Evolutionary conservation across 139 green algal genomes (phyloP), one percentile per base, ranked within the genome.

Genomic region (Ettlia oleoabundans): DNA sequence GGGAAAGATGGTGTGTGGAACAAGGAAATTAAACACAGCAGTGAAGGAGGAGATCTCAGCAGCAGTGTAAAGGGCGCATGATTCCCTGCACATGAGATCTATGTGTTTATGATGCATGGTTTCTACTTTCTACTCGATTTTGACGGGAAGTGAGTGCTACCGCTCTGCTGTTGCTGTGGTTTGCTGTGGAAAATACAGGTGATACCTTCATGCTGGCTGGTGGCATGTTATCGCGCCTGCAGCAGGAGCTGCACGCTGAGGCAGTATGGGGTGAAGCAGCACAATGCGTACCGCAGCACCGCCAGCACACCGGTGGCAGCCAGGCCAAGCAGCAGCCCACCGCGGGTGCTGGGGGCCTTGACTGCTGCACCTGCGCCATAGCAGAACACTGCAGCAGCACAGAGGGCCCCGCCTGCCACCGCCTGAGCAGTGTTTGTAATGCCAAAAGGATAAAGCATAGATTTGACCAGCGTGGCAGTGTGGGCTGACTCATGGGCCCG

Each of bases 221-320:
- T 15, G 15, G 47, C 47, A 21, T 37, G 18, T 52, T 80, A 80
- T 2, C 53, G 52, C 35, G 24, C 73, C 53, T 80, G 35, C 35
- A 80, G 53, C 73, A 80, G 53, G 35, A 67, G 32, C 13, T 80
- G n/a, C 66, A 66, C 32, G 61, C 47, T 63, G 37, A 88, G 38
- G 51, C 84, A 91, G 76, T 89, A 91, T 0, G 85, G 85, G 28
- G 85, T 88, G 21, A 71, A 78, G 32, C 42, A 38, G 65, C 87
- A 91, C 37, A 90, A 71, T 43, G 63, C 76, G 41, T 65, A 55
- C 0, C 35, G 22, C 62, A 87, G n/a, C 19, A 66, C 72, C 51
- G 76, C 41, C 37, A 87, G 35, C 9, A 70, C 33, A 10, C 33
- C 62, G 0, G 80, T 77, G 35, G 58, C 51, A 4, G 58, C 62